Evolutionary conservation across 768 basidiomycete species (phyloP), one percentile per base, ranked within the genome.

Genomic region (Melanogaster broomeanus): DNA sequence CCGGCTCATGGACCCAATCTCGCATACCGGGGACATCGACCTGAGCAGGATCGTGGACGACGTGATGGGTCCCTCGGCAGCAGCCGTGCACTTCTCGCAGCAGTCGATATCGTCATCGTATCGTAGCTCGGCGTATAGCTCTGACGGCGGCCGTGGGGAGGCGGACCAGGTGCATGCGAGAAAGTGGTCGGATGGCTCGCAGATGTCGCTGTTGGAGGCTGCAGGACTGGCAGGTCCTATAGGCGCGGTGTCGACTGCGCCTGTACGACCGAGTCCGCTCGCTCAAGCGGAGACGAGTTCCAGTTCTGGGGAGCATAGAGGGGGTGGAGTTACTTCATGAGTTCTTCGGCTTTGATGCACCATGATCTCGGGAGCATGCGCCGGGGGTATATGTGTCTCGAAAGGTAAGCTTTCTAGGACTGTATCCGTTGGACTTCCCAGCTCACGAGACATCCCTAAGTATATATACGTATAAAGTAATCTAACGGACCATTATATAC

Each of bases 41-140:
- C 51, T 77, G 9, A 47, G 65, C n/a, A 66, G 57, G 9, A 78
- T 81, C 42, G 74, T 80, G 9, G 72, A 77, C 48, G 73, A 78
- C 42, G 72, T 80, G 1, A 80, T 80, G 79, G 79, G 79, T 3
- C 73, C 75, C 4, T 40, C 65, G 0, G 0, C 42, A 0, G 3
- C 48, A 2, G 53, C 45, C 0, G 48, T 1, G 0, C 67, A 67
- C 47, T 69, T 47, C 19, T 62, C 67, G 16, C 52, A 57, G 19
- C 52, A 46, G 21, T 67, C 67, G 9, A 41, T 69, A 8, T 52
- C 67, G 3, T 69, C 65, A 19, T 33, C 59, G 10, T 27, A 61
- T 31, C 51, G 56, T 2, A 64, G 45, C 15, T 59, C 58, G 1
- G 18, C 52, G 4, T 41, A n/a, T 0, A 57, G 30, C 0, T 48